These are phyloP conservation scores for Hypericum androsaemum DNA, from an alignment of 345 rosid species.

Conservation along the genomic window DNA sequence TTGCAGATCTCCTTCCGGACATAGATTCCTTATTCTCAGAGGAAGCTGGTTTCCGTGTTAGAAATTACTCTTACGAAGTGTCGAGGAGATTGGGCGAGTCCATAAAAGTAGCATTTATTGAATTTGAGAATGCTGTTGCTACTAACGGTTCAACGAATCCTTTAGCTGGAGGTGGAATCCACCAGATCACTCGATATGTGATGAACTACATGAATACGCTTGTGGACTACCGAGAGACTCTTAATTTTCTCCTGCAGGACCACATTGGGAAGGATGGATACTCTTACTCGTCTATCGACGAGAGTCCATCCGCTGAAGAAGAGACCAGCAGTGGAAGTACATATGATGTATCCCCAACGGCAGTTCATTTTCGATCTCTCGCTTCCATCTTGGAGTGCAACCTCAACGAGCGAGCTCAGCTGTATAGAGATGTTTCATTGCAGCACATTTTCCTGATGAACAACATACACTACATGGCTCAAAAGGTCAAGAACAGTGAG, in stretches of 20 bases:
- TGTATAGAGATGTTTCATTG: conserved; percentile 53
- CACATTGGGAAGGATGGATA: conserved; percentile 22
- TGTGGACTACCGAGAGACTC: conserved; percentile 53
- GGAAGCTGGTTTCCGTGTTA: conserved; percentile 38
- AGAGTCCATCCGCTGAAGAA: conserved; percentile 29
- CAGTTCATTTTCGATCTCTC: conserved; percentile 41
- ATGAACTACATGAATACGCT: conserved; percentile 69
- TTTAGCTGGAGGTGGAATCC: conserved; percentile 65
- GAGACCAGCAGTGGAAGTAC: conserved; percentile 24
- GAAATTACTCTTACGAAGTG: conserved; percentile 49
- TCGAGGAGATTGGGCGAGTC: conserved; percentile 52
- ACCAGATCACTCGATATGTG: conserved; percentile 64
- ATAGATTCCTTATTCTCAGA: conserved; percentile 42
- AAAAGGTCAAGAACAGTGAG: conserved; percentile 62
- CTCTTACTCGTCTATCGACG: conserved; percentile 27
- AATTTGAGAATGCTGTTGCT: conserved; percentile 64
- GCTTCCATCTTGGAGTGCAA: conserved; percentile 60
- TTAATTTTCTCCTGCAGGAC: conserved; percentile 51
- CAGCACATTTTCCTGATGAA: conserved; percentile 77
- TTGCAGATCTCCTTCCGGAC: conserved; percentile 55
- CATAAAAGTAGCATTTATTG: conserved; percentile 54
- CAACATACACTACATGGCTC: conserved; percentile 81
- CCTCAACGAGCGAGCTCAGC: conserved; percentile 51
- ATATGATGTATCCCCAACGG: conserved; percentile 25
- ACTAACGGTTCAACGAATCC: conserved; percentile 43